Evolutionary conservation across 2,329 filamentous ascomycete genomes (phyloP), one percentile per base, ranked within the genome.

Genomic region (Exserohilum turcica): DNA sequence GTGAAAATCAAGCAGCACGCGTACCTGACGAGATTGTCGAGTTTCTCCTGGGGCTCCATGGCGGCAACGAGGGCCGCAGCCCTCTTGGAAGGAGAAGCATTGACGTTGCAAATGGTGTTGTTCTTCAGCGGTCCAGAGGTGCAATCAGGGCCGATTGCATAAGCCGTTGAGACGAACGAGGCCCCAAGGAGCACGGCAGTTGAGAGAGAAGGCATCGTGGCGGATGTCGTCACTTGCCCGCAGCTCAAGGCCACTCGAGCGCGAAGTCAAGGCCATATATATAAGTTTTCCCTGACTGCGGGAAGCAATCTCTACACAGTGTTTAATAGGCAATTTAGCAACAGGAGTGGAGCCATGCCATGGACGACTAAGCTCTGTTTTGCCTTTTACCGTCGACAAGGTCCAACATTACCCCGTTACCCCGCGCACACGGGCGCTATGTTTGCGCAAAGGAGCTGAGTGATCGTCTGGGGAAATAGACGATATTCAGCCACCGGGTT

Each of bases 41-140:
- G 76, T 55, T 84, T 82, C 65, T 85, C 82, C 35, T 77, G 77
- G 9, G 80, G 71, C 3, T 75, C 81, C 60, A 86, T 79, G 18
- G 78, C 74, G 1, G 77, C 75, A 29, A 85, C 76, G 1, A 85
- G 73, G 33, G 81, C 79, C 12, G 70, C 73, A 2, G 79, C 79
- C 36, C 81, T 72, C 24, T 77, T 72, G 7, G 72, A 35, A 9
- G 72, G 68, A 13, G 61, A 51, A 52, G 71, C 75, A 3, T 74
- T 73, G 5, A 69, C 68, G 54, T 84, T 74, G 61, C 82, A 85
- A 12, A 85, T 78, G 5, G 73, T 66, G 42, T 80, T 82, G 21
- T 74, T 71, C 39, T 70, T 76, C 32, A 83, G 63, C 0, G 81
- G 81, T 0, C 80, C 80, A 67, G 76, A 77, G 8, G 61, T 57